Base-by-base conservation (phyloP, 2,329 filamentous ascomycete genomes). In the Botryosphaeria agaves region DNA sequence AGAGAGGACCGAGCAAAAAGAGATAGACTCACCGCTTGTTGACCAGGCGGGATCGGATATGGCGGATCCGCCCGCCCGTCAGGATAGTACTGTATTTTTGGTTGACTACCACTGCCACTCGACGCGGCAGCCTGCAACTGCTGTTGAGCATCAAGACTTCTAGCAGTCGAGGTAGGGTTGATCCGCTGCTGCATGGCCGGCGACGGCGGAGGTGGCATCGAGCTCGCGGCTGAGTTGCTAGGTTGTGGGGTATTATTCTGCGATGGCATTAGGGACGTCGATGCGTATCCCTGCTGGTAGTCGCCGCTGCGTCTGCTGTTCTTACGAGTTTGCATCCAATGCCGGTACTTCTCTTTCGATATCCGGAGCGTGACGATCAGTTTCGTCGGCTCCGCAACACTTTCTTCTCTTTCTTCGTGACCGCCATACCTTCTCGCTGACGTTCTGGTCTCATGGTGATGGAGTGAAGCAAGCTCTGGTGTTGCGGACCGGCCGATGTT, bases 401-500 rank as follows among this genome's bases (percentile, higher is more conserved):
- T 89, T 40, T 87, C 83, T 46, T 94, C 85, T 29, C 82, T 70
- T 26, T 72, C 69, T 38, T 79, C 69, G 38, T 72, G 68, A 33
- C 65, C 62, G 32, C 68, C 47, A 17, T 26, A 38, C 35, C 59
- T 52, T 40, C 69, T 61, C 5, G 60, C 64, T 5, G 76, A 75
- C 5, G 69, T 72, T 43, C 84, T 64, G 1, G 77, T 70, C 50
- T 93, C 83, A 43, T 80, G 72, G 43, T 74, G 74, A 41, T 75
- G 76, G 40, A 66, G 59, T 32, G 62, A 55, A 26, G 63, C 67
- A 7, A 75, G 62, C 50, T 95, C 89, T 3, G 89, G 89, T 0
- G 89, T 95, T 49, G 85, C 81, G 18, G 87, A 94, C 36, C 89
- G 76, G n/a, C 60, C 62, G 27, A 66, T 57, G 38, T 81, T 77